Evolutionary conservation across 1,139 yeast genomes (phyloP).

Genomic region (Yamadazyma taylorii): DNA sequence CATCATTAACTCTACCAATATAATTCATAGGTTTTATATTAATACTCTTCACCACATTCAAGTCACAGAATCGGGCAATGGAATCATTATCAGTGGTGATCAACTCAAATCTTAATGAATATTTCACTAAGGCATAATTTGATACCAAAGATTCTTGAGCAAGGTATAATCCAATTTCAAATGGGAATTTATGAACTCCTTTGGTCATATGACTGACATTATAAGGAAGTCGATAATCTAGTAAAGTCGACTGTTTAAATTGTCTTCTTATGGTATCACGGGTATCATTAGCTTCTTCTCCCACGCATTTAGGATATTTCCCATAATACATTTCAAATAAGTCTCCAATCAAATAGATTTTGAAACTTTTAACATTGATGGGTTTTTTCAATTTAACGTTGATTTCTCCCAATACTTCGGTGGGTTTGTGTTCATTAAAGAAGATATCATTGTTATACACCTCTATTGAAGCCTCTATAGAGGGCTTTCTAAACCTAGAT

Average conservation of each 20-base stretch:
- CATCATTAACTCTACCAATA: conserved; percentile 2
- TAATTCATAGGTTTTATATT: conserved; percentile 1
- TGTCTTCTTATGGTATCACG: conserved; percentile 1
- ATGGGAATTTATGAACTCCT: conserved; percentile 4
- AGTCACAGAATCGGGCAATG: conserved; percentile 1
- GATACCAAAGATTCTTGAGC: conserved; percentile 1
- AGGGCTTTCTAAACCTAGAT: not conserved
- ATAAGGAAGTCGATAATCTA: not conserved
- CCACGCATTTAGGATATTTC: conserved; percentile 1
- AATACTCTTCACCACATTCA: conserved; percentile 1
- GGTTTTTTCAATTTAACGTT: conserved; percentile 2
- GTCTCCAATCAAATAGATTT: conserved; percentile 1
- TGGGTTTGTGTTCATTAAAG: not conserved
- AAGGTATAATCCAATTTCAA: conserved; percentile 1
- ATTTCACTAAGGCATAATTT: not conserved
- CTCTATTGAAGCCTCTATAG: conserved; percentile 1
- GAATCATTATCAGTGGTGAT: not conserved
- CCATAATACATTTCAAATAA: conserved; percentile 3
- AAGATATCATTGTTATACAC: not conserved
- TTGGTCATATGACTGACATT: not conserved
- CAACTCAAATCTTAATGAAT: conserved; percentile 2
- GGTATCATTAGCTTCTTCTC: not conserved
- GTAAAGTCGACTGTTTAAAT: not conserved
- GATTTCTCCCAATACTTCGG: conserved; percentile 1
- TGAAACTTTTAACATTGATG: not conserved